Percentiles rank a stretch among this genome's conserved stretches.
Conservation (phyloP, 768 basidiomycete species). For the Roridomyces roridus region DNA sequence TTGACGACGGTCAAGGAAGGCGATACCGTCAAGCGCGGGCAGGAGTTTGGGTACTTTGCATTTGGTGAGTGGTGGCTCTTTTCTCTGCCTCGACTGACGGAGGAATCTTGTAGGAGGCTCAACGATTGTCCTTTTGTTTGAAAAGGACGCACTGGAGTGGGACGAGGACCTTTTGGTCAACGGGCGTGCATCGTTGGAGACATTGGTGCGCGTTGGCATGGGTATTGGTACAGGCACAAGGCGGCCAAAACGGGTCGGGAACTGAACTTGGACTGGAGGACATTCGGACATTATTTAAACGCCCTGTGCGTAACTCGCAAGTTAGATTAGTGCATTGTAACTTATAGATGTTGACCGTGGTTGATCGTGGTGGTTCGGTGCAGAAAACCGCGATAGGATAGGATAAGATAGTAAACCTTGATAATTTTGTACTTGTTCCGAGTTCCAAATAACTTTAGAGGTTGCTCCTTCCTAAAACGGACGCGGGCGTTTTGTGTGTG, state of each 20-base stretch:
- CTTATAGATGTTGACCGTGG: too few relatives aligned
- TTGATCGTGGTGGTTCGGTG: too few relatives aligned
- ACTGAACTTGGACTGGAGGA: too few relatives aligned
- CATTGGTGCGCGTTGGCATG: constrained; percentile 87
- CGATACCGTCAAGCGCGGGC: constrained; percentile 76
- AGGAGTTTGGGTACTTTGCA: constrained; percentile 95
- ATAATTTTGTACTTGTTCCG: too few relatives aligned
- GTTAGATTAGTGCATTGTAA: too few relatives aligned
- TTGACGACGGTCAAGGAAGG: constrained; percentile 87
- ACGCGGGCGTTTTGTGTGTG: constrained; percentile 7
- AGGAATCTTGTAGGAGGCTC: constrained; percentile 69
- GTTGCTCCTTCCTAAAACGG: constrained; percentile 15
- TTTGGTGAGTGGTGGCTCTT: constrained; percentile 67
- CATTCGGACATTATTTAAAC: not conserved
- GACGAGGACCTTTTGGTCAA: constrained; percentile 91
- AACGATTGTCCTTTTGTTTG: constrained; percentile 90
- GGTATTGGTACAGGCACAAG: constrained; percentile 63
- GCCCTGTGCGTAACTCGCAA: too few relatives aligned
- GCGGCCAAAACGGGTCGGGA: constrained; percentile 1
- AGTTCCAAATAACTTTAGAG: too few relatives aligned
- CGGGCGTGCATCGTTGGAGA: constrained; percentile 86
- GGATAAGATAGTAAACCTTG: too few relatives aligned
- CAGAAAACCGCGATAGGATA: too few relatives aligned
- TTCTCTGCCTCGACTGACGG: not conserved
- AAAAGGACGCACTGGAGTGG: constrained; percentile 85